Conservation (phyloP, 495 filamentous ascomycete species). For the Trichocladium antarcticum region DNA sequence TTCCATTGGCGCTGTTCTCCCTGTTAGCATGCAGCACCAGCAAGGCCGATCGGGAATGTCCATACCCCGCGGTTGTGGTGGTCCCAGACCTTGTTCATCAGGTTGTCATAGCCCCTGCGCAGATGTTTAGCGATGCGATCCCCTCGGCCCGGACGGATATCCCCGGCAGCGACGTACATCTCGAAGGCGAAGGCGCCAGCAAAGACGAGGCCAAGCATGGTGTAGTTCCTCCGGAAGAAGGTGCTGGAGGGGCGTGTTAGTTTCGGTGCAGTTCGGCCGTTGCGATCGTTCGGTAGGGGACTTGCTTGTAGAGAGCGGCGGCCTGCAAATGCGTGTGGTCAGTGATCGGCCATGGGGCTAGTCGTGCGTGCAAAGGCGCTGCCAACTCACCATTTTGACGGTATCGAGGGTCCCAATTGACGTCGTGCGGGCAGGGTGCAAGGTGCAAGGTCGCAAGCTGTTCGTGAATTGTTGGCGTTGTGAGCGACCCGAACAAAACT, state of each 20-base stretch:
- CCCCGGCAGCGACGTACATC: constrained; percentile 59
- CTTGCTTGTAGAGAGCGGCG: constrained; percentile 71
- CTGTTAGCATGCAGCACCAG: constrained; percentile 19
- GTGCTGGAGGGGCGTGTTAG: constrained; percentile 45
- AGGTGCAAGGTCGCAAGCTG: constrained; percentile 6
- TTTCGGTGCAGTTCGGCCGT: constrained; percentile 10
- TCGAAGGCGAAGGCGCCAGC: constrained; percentile 80
- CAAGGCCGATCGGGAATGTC: constrained; percentile 5
- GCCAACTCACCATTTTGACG: constrained; percentile 30
- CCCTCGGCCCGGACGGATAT: background rate
- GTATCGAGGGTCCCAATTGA: constrained; percentile 17
- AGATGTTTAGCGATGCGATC: constrained; percentile 16
- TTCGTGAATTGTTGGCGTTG: constrained; percentile 16
- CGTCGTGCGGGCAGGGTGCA: constrained; percentile 10
- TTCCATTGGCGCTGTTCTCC: constrained; percentile 90
- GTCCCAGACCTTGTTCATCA: constrained; percentile 80
- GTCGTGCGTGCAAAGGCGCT: background rate
- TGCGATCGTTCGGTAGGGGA: constrained; percentile 26
- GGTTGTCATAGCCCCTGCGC: constrained; percentile 61
- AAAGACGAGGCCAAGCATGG: constrained; percentile 81
- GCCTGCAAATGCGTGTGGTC: constrained; percentile 30
- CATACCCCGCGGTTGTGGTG: constrained; percentile 78
- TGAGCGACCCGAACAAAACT: constrained; percentile 20
- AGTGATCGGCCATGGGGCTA: constrained; percentile 1
- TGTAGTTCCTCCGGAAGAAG: constrained; percentile 72